Evolutionary conservation across 2,329 filamentous ascomycete genomes (phyloP), one percentile per base, ranked within the genome.

Genomic region (Alternaria sp.): DNA sequence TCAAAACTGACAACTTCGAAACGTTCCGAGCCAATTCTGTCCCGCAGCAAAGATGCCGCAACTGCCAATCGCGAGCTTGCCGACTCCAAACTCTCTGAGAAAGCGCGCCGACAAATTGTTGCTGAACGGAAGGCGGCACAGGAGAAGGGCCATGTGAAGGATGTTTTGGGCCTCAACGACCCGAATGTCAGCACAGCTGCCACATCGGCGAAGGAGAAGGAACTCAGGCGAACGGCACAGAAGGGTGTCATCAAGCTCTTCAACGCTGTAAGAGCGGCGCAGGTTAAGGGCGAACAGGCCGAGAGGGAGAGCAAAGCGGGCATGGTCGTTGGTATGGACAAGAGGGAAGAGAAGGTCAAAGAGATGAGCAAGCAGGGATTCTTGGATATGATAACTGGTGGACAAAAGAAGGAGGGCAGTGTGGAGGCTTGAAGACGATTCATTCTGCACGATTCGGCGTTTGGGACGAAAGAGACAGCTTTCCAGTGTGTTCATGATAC

Each of bases 311-410:
- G 87, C 48, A 86, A 86, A 77, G 87, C 87, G 67, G 86, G 89
- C 60, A 91, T 92, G 3, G 82, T 96, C 0, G 85, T 97, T 31
- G 94, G 94, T 2, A 87, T 92, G 72, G 86, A 85, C 61, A 87
- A 90, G 77, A 87, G 92, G 65, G 90, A 96, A 79, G 92, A 96
- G 79, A 93, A 90, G 81, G 85, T 96, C 51, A 95, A 92, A 66
- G 93, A 98, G 83, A 95, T 99, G 89, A 96, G 90, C 77, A 96
- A 96, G 81, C 91, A 97, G 80, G 93, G 94, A 0, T 99, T 98
- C 80, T 79, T 99, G 77, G 94, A 98, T 61, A 80, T 98, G 77
- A 97, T 99, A 75, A 83, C 83, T 40, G 82, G 84, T 13, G 82
- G 85, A 73, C 78, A 84, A 80, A 75, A 79, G 72, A 74, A 73